Base-by-base conservation (phyloP, 2,329 filamentous ascomycete species). In the Coleophoma crateriformis region DNA sequence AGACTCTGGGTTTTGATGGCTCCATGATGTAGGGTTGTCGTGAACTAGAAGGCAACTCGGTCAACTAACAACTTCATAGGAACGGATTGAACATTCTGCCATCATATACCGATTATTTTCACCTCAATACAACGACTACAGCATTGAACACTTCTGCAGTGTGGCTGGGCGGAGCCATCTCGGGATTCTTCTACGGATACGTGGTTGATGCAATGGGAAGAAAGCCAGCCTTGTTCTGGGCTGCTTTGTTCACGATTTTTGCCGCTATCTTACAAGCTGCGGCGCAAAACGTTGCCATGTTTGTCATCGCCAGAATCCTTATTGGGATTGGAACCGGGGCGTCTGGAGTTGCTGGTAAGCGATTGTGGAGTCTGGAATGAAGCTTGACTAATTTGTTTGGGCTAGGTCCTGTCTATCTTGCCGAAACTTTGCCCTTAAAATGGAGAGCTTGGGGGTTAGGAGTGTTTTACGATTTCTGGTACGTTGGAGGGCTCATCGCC, bases 381-480 rank as follows among this genome's bases (percentile, higher is more conserved):
- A 41, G 22, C 15, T n/a, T 20, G 39, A 11, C 15, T 41, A 41
- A 41, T 22, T 11, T 15, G 22, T 22, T 8, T 41, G 22, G 19
- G 3, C n/a, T 27, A 1, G 73, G 68, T 1, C 68, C 69, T 1
- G 71, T 76, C 0, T 76, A 75, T 48, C 65, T 80, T 4, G 70
- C 71, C 1, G 77, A 81, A 60, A 72, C 71, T 0, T 72, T 76
- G 44, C 67, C 75, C 0, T 68, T 62, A 49, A 59, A 65, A 8
- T 75, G 69, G 65, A 66, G 73, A 32, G 71, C 67, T 3, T 74
- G 69, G 69, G 70, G 69, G 15, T 2, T 64, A 2, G 70, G 69
- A 1, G 40, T 73, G 3, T 60, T 71, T 19, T 67, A 68, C 41
- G 64, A 68, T 41, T 69, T 65, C 48, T 71, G 66, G 32, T 58